Evolutionary conservation across 345 rosid genomes (phyloP), one percentile per base, ranked within the genome.

Genomic region (Physaria fendleri): DNA sequence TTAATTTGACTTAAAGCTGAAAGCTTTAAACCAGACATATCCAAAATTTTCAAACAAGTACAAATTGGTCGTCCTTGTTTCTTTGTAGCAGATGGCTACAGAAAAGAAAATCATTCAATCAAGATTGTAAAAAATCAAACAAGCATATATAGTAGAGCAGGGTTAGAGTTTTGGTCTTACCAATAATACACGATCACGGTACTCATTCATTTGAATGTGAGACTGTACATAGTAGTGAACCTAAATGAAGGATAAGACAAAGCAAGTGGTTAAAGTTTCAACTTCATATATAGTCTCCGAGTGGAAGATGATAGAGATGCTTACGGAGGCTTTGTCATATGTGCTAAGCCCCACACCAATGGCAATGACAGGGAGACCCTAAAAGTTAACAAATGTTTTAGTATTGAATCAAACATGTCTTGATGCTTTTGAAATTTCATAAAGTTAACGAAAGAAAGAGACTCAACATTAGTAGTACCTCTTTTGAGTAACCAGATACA

Each of bases 191-290:
- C 95, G 90, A 64, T 94, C 99, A 47, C 99, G 78, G 48, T 87
- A 90, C 75, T 94, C 99, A 50, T 94, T 94, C 78, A 94, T 78
- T 74, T 94, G 99, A 77, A 94, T 94, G 71, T 94, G 99, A 9
- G 99, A 94, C 73, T 90, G 96, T 56, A 83, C 78, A 78, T 93
- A 93, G 76, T 79, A 83, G 62, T 93, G 72, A 67, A 82, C 91
- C 99, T 93, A 70, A 24, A 64, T 42, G 40, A 45, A 66, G 60
- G 45, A 50, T 43, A 16, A 59, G 9, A n/a, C n/a, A n/a, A 38
- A 57, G 37, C 44, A 13, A 3, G 34, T 14, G 34, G 56, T 55
- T 37, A 34, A 60, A 55, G 41, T 41, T 48, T 46, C 27, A 65
- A 61, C 49, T 61, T 68, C 2, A 18, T 16, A 39, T n/a, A n/a